Evolutionary conservation across 2,329 filamentous ascomycete genomes (phyloP), one percentile per base, ranked within the genome.

Genomic region (Pseudocercospora cruenta): DNA sequence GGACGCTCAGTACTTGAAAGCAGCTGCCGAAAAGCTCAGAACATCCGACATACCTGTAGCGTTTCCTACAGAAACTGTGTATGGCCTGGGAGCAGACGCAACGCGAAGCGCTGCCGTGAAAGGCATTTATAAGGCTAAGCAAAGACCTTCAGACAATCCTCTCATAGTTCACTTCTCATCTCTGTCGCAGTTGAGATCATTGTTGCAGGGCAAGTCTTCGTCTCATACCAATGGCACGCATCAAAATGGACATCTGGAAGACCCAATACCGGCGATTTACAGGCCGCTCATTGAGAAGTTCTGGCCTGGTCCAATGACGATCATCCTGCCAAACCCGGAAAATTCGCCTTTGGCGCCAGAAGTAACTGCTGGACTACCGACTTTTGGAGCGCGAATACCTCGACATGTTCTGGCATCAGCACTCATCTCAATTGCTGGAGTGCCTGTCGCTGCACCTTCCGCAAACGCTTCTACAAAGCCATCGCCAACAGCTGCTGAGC

Each of bases 51-150:
- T 86, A 3, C 95, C 95, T 4, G 93, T 99, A 57, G 95, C 92
- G 1, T 99, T 99, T 77, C 95, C 95, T 0, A 99, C 95, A 0
- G 95, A 99, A 81, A 99, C 95, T 0, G 95, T 99, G 0, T 99
- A 99, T 77, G 95, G 95, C 0, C 85, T 99, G 7, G 95, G 93
- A n/a, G 95, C 95, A 14, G 95, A 98, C 81, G 95, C 95, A 10
- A 98, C 94, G 26, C 87, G 93, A 73, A 93, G 90, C 74, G 84
- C 82, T 24, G 91, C 94, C 1, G 94, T 98, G 6, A 88, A 86
- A 75, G 94, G 93, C n/a, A 99, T 99, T 71, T 99, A 95, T 79
- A 85, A 87, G 22, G 93, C 92, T 60, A 99, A 99, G 81, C 91
- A 93, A 63, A 83, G 95, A 63, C 95, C 95, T 3, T 91, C 91